phyloP scores from a whole-genome alignment of 2,329 filamentous ascomycete genomes.

The Phoma sp. region DNA sequence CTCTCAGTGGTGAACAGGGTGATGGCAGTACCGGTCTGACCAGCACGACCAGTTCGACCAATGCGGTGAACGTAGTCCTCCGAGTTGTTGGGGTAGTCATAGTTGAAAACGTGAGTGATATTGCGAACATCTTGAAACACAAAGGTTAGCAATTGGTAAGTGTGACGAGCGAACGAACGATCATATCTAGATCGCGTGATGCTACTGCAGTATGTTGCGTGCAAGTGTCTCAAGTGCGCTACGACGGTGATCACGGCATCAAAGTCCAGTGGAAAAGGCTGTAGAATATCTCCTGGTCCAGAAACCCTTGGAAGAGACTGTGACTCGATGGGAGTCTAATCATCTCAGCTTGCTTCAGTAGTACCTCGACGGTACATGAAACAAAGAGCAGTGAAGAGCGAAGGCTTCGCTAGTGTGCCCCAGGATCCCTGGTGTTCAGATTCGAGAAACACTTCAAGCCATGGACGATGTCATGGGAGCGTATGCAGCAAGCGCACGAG shows the following conservation, averaged over 20 bases:
- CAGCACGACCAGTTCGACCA: conserved; percentile 73
- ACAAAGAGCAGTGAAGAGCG: conserved; percentile 75
- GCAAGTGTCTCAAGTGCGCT: conserved; percentile 63
- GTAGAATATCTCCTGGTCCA: conserved; percentile 66
- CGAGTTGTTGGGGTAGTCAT: conserved; percentile 97
- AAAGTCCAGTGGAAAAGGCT: conserved; percentile 54
- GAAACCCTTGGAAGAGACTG: conserved; percentile 72
- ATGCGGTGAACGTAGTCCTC: conserved; percentile 74
- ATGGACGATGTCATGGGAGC: conserved; percentile 91
- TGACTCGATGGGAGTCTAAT: conserved; percentile 75
- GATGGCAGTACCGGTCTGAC: conserved; percentile 93
- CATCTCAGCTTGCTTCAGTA: conserved; percentile 77
- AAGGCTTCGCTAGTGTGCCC: conserved; percentile 76
- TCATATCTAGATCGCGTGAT: conserved; percentile 66
- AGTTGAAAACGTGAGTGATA: conserved; percentile 99
- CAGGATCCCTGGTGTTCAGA: conserved; percentile 82
- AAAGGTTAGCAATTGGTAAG: conserved; percentile 76
- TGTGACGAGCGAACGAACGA: conserved; percentile 52
- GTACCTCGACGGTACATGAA: conserved; percentile 71
- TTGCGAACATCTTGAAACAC: conserved; percentile 95
- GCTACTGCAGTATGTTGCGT: conserved; percentile 60
- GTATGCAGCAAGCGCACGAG: conserved; percentile 75
- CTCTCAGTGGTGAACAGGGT: conserved; percentile 99
- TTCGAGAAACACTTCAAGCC: conserved; percentile 83
- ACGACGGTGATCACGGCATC: conserved; percentile 53